phyloP scores from a whole-genome alignment of 1,139 yeast genomes.

The Pichia sp. region DNA sequence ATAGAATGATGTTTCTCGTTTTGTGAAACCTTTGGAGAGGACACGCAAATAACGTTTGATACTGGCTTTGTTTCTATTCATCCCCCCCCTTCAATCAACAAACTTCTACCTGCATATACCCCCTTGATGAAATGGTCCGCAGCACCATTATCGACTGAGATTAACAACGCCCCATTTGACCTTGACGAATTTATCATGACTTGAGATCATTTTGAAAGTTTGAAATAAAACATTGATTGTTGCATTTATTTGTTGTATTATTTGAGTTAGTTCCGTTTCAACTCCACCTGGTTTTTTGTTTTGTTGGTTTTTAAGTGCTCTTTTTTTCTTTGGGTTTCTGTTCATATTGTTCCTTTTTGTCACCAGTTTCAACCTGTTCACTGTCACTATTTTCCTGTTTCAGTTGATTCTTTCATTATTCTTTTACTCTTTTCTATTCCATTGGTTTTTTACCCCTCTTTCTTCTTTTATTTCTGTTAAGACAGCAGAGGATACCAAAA shows the following conservation, averaged over 20 bases:
- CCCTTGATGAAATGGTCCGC: constrained; percentile 29
- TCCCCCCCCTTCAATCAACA: background rate
- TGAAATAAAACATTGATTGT: constrained; percentile 1
- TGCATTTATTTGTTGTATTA: background rate
- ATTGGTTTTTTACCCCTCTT: constrained; percentile 2
- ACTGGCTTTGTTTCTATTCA: background rate
- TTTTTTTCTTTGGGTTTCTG: constrained; percentile 1
- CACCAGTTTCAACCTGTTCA: background rate
- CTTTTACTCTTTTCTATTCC: constrained; percentile 1
- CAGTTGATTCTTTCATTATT: background rate
- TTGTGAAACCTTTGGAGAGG: constrained; percentile 13
- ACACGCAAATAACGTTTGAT: constrained; percentile 2
- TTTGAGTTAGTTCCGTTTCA: background rate
- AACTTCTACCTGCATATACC: background rate
- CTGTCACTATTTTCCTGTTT: background rate
- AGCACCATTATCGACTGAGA: constrained; percentile 35
- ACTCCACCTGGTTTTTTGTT: background rate
- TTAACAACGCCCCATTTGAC: constrained; percentile 28
- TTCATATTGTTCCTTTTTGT: background rate
- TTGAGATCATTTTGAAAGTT: background rate
- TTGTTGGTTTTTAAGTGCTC: constrained; percentile 2
- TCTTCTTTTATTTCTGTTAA: constrained; percentile 5
- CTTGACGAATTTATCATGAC: constrained; percentile 29
- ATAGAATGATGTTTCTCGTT: background rate
- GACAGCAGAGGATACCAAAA: constrained; percentile 11